Evolutionary conservation across 768 basidiomycete genomes (phyloP).

Genomic region (Phylloporus sp.): DNA sequence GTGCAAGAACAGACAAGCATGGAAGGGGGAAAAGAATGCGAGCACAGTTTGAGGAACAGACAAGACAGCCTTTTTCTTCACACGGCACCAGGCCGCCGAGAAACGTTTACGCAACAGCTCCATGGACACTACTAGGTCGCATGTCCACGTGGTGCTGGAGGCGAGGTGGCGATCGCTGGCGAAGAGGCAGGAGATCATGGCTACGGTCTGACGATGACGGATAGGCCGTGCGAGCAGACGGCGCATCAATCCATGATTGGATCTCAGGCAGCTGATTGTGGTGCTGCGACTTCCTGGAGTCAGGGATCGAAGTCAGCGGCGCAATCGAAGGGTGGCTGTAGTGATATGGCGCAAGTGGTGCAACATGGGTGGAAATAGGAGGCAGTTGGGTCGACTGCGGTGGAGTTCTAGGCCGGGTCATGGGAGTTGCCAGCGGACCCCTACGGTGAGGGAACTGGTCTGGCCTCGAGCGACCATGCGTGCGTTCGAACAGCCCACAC

Average conservation of each 20-base stretch:
- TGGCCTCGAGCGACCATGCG: conserved; percentile 71
- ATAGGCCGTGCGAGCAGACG: conserved; percentile 25
- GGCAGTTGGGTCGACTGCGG: conserved; percentile 42
- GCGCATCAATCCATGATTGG: conserved; percentile 42
- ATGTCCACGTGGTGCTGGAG: conserved; percentile 32
- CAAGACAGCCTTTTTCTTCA: conserved; percentile 2
- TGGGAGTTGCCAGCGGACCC: conserved; percentile 54
- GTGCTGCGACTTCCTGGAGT: conserved; percentile 31
- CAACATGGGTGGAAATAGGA: conserved; percentile 40
- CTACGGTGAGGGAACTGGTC: conserved; percentile 80
- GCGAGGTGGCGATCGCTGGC: conserved; percentile 31
- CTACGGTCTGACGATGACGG: conserved; percentile 28
- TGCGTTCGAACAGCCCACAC: conserved; percentile 76
- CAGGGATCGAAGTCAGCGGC: conserved; percentile 37
- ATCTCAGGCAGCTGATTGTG: conserved; percentile 42
- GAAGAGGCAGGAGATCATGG: conserved; percentile 29
- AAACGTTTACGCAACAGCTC: conserved; percentile 26
- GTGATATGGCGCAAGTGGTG: conserved; percentile 42
- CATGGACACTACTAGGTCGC: conserved; percentile 27
- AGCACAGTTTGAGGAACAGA: conserved; percentile 3
- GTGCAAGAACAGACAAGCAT: conserved; percentile 20
- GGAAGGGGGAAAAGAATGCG: conserved; percentile 7
- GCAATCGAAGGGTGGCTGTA: conserved; percentile 52
- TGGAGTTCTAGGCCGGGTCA: conserved; percentile 46
- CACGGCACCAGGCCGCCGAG: conserved; percentile 19